Base-by-base conservation (phyloP, 768 basidiomycete genomes). In the Leccinum subgranulosum region DNA sequence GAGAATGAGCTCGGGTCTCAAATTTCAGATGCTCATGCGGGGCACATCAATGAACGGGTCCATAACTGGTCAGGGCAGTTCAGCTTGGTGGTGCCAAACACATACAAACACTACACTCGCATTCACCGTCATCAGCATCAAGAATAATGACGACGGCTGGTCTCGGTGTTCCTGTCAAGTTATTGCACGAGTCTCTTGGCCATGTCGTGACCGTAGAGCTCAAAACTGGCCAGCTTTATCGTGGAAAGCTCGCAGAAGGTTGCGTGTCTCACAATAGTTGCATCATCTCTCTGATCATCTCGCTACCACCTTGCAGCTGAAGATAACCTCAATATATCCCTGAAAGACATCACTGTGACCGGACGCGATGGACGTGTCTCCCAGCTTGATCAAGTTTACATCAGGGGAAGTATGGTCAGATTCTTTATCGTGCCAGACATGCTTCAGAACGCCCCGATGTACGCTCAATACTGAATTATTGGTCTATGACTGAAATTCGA, bases 341-440 rank as follows among this genome's bases (percentile, higher is more conserved):
- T 98, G 61, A 92, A 85, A 73, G 94, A 98, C 62, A 97, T 98
- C 68, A 98, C 97, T 29, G 97, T 98, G 31, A 99, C 97, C 14
- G 93, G 91, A 54, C 86, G 97, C 53, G 97, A 99, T 80, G 97
- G 97, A 25, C 92, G 97, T 66, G 94, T 99, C 28, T 97, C 97
- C 12, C 97, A 99, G 73, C 81, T 99, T 51, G 97, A 98, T 77
- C 96, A 98, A 74, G 96, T 98, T 31, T 99, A 99, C 76, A 99
- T 99, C 65, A 82, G 97, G 66, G 97, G 97, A 57, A 95, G 94
- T 73, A 97, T 98, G 92, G 81, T 98, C 63, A 83, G 97, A 63
- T 98, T 97, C 80, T 96, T 98, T 77, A 98, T 98, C 73, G 97
- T 99, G 21, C 97, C 97, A 55, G 97, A 98, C 75, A 98, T 99